These are phyloP conservation scores for Fistulinella cinereoalba DNA, from an alignment of 1,284 basidiomycete genomes.

Conservation along the genomic window DNA sequence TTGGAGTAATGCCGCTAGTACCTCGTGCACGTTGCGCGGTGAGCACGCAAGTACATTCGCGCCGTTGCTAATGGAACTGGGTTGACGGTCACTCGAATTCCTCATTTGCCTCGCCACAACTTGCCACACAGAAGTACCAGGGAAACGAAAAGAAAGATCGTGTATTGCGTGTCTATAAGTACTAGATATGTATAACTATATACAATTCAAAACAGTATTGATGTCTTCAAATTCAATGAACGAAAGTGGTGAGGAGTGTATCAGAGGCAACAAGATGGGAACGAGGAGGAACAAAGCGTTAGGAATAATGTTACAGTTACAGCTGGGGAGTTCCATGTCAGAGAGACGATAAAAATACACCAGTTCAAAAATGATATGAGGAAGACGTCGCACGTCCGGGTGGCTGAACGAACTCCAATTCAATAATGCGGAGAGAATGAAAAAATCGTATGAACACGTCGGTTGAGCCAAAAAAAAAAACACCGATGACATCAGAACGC, in stretches of 20 bases:
- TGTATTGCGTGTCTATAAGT: constrained; percentile 5
- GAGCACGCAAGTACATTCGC: background rate
- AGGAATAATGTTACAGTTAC: constrained; percentile 33
- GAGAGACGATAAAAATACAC: constrained; percentile 31
- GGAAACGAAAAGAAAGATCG: background rate
- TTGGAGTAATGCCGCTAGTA: background rate
- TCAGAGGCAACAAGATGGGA: constrained; percentile 5
- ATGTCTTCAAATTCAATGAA: constrained; percentile 12
- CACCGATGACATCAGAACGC: constrained; percentile 24
- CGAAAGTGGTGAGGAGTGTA: constrained; percentile 13
- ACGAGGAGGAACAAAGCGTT: background rate
- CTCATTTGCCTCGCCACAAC: constrained; percentile 7
- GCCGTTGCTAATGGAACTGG: too few relatives aligned
- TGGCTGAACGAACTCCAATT: constrained; percentile 8
- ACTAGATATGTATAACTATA: constrained; percentile 35
- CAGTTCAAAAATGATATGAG: constrained; percentile 7
- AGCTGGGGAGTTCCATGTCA: constrained; percentile 18
- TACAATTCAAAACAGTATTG: constrained; percentile 19
- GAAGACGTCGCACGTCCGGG: constrained; percentile 6
- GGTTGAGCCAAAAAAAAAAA: too few relatives aligned
- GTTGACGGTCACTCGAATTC: too few relatives aligned
- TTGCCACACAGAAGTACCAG: background rate
- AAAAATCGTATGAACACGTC: too few relatives aligned
- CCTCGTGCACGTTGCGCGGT: background rate
- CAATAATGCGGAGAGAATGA: constrained; percentile 2